These are phyloP conservation scores for Nemania sp. DNA, from an alignment of 2,329 filamentous ascomycete genomes.

Conservation along the genomic window DNA sequence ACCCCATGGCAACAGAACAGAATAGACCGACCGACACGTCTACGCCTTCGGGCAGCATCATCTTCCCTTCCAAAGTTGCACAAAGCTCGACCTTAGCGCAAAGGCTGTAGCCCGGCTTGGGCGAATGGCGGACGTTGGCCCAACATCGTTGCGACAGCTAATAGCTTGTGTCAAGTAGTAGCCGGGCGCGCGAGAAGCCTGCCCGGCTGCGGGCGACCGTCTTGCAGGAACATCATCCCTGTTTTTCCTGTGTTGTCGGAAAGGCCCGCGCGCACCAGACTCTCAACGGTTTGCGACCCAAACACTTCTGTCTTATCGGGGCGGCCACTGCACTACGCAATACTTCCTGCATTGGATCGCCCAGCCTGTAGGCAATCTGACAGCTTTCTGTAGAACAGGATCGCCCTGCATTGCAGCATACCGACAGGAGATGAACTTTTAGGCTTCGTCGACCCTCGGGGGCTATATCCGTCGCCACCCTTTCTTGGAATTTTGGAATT, in stretches of 20 bases:
- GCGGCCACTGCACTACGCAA: constrained; percentile 21
- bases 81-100: constrained; percentile 35
- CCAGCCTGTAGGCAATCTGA: constrained; percentile 25
- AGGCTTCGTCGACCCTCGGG: constrained; percentile 22
- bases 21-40: constrained; percentile 7
- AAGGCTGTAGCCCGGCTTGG: constrained; percentile 30
- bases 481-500: constrained; percentile 4
- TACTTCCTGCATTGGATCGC: constrained; percentile 23
- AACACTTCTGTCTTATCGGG: constrained; percentile 27
- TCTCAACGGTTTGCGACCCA: constrained; percentile 30
- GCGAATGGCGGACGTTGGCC: constrained; percentile 34
- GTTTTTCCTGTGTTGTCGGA: constrained; percentile 36
- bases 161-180: constrained; percentile 32
- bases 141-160: constrained; percentile 27
- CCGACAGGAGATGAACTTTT: constrained; percentile 7
- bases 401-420: constrained; percentile 27
- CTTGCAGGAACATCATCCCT: constrained; percentile 37
- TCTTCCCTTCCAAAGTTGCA: constrained; percentile 34
- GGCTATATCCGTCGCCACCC: constrained; percentile 21
- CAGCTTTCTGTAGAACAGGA: constrained; percentile 13
- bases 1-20: constrained; percentile 29
- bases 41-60: constrained; percentile 35
- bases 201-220: constrained; percentile 34
- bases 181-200: constrained; percentile 34
- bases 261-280: constrained; percentile 32